Evolutionary conservation across 495 filamentous ascomycete genomes (phyloP).

Genomic region (Pyrenula massariospora): DNA sequence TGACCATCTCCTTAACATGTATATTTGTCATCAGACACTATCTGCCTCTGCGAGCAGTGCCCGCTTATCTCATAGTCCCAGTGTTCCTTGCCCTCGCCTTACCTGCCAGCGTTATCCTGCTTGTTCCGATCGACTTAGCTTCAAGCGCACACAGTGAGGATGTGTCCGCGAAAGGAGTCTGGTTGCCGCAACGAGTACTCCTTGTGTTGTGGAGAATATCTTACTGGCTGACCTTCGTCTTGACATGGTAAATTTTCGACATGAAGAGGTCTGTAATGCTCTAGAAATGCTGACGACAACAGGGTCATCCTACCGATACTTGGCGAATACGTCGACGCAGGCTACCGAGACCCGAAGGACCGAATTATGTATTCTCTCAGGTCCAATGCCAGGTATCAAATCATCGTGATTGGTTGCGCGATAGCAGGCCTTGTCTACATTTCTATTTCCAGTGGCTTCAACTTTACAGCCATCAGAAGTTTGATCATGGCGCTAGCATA

Average conservation of each 20-base stretch:
- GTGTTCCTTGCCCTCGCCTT: constrained; percentile 89
- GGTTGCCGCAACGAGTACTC: constrained; percentile 55
- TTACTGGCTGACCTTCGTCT: constrained; percentile 91
- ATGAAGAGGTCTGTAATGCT: not conserved
- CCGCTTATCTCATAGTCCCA: constrained; percentile 79
- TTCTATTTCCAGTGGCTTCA: constrained; percentile 64
- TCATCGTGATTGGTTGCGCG: constrained; percentile 61
- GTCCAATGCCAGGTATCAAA: constrained; percentile 77
- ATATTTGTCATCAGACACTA: constrained; percentile 79
- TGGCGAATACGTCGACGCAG: constrained; percentile 86
- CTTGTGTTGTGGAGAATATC: constrained; percentile 83
- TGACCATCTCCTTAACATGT: constrained; percentile 61
- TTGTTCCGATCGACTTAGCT: constrained; percentile 92
- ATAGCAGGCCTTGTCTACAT: constrained; percentile 71
- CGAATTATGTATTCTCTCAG: constrained; percentile 73
- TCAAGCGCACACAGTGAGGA: constrained; percentile 36
- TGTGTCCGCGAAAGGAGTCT: constrained; percentile 44
- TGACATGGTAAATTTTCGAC: constrained; percentile 65
- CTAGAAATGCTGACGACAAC: not conserved
- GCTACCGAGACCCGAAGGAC: constrained; percentile 73
- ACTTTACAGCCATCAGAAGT: constrained; percentile 53
- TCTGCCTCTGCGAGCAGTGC: constrained; percentile 79
- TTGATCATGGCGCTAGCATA: constrained; percentile 89
- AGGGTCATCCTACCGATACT: constrained; percentile 90
- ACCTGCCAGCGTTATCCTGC: constrained; percentile 82